A percentile compares a stretch with the other conserved stretches of the same genome.
These are phyloP conservation scores for Raffaelea albimanens DNA, from an alignment of 2,329 filamentous ascomycete species.

Conservation along the genomic window DNA sequence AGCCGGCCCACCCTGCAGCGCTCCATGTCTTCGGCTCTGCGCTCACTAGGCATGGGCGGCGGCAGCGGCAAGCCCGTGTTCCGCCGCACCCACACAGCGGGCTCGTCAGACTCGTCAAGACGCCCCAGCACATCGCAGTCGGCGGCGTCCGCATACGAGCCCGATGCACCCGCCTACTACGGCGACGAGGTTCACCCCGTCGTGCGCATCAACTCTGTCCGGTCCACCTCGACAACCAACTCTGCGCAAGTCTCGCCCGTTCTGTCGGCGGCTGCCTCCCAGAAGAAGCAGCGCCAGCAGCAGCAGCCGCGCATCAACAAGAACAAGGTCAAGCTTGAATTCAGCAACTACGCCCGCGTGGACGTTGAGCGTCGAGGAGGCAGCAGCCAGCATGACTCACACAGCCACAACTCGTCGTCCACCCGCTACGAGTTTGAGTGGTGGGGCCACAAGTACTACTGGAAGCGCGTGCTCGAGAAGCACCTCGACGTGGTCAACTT, in stretches of 20 bases:
- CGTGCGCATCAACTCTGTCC: too few relatives aligned
- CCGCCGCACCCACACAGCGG: slow-evolving; percentile 16
- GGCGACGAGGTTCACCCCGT: background rate
- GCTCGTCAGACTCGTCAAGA: background rate
- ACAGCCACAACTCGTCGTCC: background rate
- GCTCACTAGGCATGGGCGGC: slow-evolving; percentile 24
- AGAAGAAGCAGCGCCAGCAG: slow-evolving; percentile 25
- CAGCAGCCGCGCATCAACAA: slow-evolving; percentile 37
- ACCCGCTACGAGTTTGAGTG: slow-evolving; percentile 86
- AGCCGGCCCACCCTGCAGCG: slow-evolving; percentile 31
- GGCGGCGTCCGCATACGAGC: slow-evolving; percentile 11
- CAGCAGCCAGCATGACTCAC: slow-evolving; percentile 23
- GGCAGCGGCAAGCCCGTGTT: slow-evolving; percentile 18
- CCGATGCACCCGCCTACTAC: too few relatives aligned
- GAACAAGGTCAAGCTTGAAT: slow-evolving; percentile 82
- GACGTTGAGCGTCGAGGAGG: slow-evolving; percentile 56
- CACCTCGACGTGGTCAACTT: slow-evolving; percentile 64
- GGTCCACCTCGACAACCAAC: too few relatives aligned
- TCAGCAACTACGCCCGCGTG: slow-evolving; percentile 93
- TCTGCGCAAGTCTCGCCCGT: too few relatives aligned
- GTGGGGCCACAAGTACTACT: slow-evolving; percentile 79
- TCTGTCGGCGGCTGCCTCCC: too few relatives aligned
- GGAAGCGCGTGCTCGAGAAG: slow-evolving; percentile 66
- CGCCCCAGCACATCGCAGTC: slow-evolving; percentile 19
- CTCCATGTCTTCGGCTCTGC: slow-evolving; percentile 38